Conservation (phyloP, 2,329 filamentous ascomycete genomes). For the Cryphonectria nitschkei region DNA sequence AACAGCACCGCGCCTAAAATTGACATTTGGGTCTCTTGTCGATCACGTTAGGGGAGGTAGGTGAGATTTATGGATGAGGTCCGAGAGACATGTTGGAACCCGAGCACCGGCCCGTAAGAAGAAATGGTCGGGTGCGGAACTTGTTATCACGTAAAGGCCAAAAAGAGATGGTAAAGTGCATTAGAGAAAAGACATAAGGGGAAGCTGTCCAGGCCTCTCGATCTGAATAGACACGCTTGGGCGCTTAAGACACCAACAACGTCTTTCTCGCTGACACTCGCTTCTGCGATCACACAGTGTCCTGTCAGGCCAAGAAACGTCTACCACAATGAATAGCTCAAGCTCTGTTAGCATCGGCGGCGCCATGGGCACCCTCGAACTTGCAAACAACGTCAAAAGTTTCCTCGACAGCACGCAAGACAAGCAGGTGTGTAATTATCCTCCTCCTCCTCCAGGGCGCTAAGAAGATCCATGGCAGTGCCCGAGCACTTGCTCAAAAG, state of each 20-base stretch:
- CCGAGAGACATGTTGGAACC: background rate
- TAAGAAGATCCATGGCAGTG: background rate
- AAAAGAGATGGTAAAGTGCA: background rate
- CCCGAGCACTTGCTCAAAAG: background rate
- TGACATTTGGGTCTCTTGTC: background rate
- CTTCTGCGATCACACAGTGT: background rate
- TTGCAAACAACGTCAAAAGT: constrained; percentile 5
- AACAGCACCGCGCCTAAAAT: background rate
- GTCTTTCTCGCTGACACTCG: background rate
- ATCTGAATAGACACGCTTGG: background rate
- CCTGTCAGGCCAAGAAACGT: background rate
- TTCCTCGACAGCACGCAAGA: constrained; percentile 11
- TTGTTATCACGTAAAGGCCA: background rate
- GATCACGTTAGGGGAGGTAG: background rate
- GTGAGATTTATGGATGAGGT: background rate
- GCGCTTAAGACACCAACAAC: background rate
- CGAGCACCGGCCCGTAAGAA: background rate
- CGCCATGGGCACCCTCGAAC: constrained; percentile 6
- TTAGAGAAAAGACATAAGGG: background rate
- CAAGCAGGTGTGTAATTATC: background rate
- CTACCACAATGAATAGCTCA: background rate
- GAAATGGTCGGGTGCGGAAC: background rate
- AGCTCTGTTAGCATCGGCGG: constrained; percentile 5
- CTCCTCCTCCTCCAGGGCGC: too few relatives aligned
- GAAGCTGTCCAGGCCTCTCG: background rate